Base-by-base conservation (phyloP, 345 rosid genomes). In the Linum lewisii region DNA sequence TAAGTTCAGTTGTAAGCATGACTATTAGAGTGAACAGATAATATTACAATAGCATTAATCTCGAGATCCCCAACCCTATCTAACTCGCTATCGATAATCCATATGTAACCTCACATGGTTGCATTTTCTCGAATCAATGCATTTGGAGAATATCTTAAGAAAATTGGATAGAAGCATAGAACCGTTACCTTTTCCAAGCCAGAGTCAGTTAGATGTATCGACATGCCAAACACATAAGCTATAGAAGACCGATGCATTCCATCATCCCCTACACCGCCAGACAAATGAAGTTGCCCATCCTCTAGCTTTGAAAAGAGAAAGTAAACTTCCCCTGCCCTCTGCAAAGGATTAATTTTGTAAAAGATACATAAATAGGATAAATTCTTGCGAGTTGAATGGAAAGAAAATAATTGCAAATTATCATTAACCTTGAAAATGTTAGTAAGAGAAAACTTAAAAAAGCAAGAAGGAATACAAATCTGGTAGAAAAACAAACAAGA, bases 281-380 rank as follows among this genome's bases (percentile, higher is more conserved):
- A 79, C 51, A 93, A n/a, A 67, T 20, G 91, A 83, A 60, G 87
- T 87, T 64, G 77, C 84, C 99, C 91, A 89, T 54, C 97, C 99
- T 81, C 66, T 83, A 13, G 65, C 78, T 81, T 85, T 89, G 63
- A 93, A 84, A 70, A 93, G 74, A 54, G 83, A 85, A 78, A 69
- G 90, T 68, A 93, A 67, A 76, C 99, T 93, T 72, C 99, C 99
- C 81, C 77, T 88, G 57, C 99, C 99, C 97, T 93, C 99, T 93
- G 81, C 52, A 77, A 72, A 29, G 54, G 20, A 54, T 37, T 66
- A 60, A 69, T 60, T 37, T 54, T 53, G 56, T 58, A 21, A 58
- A 60, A 11, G 51, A 44, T 52, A 34, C 21, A 58, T 64, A 36
- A n/a, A 22, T 36, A 51, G 53, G 51, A 62, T 34, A n/a, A n/a